Evolutionary conservation across 371 early-diverging fungal species (phyloP).

Genomic region (Mucor circinelloides): DNA sequence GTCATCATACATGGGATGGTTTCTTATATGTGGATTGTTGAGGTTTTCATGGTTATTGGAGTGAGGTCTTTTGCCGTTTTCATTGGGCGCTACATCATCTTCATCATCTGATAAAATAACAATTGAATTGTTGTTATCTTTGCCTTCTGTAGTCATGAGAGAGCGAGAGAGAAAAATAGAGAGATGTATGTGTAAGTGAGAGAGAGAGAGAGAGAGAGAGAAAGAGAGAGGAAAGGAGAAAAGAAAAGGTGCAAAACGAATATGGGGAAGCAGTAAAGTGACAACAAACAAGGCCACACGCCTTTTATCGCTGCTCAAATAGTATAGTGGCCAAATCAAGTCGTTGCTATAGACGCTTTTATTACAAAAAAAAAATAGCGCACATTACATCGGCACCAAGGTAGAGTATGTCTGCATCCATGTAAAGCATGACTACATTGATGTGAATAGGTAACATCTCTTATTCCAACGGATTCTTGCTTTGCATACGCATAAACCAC

Average conservation of each 20-base stretch:
- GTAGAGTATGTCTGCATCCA: too few species aligned
- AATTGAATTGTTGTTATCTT: background rate
- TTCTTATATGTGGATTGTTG: background rate
- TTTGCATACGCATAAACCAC: background rate
- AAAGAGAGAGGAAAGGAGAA: background rate
- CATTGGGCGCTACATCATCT: background rate
- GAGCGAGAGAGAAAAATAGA: background rate
- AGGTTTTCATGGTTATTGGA: background rate
- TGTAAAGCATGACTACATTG: too few species aligned
- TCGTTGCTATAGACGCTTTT: background rate
- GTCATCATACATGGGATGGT: background rate
- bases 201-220: background rate
- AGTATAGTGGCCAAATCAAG: background rate
- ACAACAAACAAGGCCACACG: too few species aligned
- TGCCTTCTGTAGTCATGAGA: background rate
- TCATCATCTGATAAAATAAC: conserved; percentile 15
- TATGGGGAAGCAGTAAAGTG: background rate
- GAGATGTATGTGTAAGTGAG: too few species aligned
- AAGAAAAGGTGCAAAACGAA: background rate
- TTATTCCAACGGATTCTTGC: background rate
- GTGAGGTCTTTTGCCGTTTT: conserved; percentile 6
- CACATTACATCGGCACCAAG: too few species aligned
- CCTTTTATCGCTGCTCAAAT: too few species aligned
- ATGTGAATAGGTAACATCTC: too few species aligned
- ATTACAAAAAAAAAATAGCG: background rate